Evolutionary conservation across 345 rosid species (phyloP).

Genomic region (Heritiera littoralis): DNA sequence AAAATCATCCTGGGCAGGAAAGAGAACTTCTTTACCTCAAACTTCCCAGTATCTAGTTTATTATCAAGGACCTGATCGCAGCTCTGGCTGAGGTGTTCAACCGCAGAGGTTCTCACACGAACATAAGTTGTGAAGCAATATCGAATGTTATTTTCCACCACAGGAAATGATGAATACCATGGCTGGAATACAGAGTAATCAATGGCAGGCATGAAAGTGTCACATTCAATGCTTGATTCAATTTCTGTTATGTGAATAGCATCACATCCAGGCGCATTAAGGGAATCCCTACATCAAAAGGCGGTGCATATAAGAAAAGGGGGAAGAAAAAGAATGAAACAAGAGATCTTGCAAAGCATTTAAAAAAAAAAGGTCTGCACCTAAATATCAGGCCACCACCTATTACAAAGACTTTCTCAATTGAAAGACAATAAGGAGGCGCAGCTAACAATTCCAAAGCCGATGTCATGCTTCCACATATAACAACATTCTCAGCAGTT

Average conservation of each 20-base stretch:
- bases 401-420: conserved; percentile 86
- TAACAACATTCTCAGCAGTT: conserved; percentile 87
- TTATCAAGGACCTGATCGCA: conserved; percentile 35
- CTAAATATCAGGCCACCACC: conserved; percentile 87
- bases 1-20: conserved; percentile 74
- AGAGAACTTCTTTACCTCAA: conserved; percentile 59
- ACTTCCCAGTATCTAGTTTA: conserved; percentile 35
- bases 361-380: conserved; percentile 32
- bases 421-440: conserved; percentile 77
- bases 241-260: conserved; percentile 90
- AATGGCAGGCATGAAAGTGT: conserved; percentile 80
- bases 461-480: conserved; percentile 75
- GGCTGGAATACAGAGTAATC: conserved; percentile 74
- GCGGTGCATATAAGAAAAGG: conserved; percentile 8
- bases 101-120: conserved; percentile 59
- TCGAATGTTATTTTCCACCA: conserved; percentile 60
- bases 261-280: conserved; percentile 78
- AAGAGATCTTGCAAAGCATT: not conserved
- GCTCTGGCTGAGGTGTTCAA: conserved; percentile 35
- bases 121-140: conserved; percentile 69
- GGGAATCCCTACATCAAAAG: conserved; percentile 61
- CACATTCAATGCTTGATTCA: conserved; percentile 69
- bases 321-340: not conserved
- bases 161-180: conserved; percentile 82
- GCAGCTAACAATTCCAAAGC: conserved; percentile 77